Evolutionary conservation across 2,329 filamentous ascomycete species (phyloP), one percentile per base, ranked within the genome.

Genomic region (Xylaria sp.): DNA sequence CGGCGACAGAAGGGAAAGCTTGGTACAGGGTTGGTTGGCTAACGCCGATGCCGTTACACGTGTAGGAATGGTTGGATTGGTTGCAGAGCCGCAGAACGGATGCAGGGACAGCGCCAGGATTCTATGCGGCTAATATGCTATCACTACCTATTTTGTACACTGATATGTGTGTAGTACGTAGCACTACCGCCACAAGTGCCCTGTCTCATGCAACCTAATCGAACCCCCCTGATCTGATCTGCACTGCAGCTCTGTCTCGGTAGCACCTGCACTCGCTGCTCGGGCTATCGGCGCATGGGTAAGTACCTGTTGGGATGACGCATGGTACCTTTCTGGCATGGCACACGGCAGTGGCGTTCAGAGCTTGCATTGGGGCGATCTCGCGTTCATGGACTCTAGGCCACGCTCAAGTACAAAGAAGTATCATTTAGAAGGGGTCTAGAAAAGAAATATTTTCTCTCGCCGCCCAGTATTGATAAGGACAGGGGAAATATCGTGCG

Each of bases 261-360:
- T 49, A 62, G 59, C 43, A 10, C 33, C 10, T 10, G 49, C 28
- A 28, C 28, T 57, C 52, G 57, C 31, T 51, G 41, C 41, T 56
- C 51, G 52, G 61, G 41, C 20, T 43, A 20, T 28, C 23, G 56
- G 56, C 56, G 56, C 56, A 48, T 28, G 56, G 56, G 39, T 43
- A 43, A 39, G 39, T 43, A 43, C 51, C 52, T 33, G 36, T 52
- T 56, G 36, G 61, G 33, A 28, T 57, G 61, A 39, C 54, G 51
- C 36, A 56, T 64, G 49, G n/a, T 55, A 1, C 28, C 7, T 55
- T 20, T 7, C 15, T 55, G 52, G 55, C 61, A 43, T 64, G 56
- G 51, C 65, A 59, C 62, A 58, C 65, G 57, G 68, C 64, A 70
- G 61, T 64, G 68, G 65, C 68, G 68, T 70, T 39, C 51, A 59